These are phyloP conservation scores for Xylariaceae sp. DNA, from an alignment of 2,329 filamentous ascomycete genomes.

Conservation along the genomic window DNA sequence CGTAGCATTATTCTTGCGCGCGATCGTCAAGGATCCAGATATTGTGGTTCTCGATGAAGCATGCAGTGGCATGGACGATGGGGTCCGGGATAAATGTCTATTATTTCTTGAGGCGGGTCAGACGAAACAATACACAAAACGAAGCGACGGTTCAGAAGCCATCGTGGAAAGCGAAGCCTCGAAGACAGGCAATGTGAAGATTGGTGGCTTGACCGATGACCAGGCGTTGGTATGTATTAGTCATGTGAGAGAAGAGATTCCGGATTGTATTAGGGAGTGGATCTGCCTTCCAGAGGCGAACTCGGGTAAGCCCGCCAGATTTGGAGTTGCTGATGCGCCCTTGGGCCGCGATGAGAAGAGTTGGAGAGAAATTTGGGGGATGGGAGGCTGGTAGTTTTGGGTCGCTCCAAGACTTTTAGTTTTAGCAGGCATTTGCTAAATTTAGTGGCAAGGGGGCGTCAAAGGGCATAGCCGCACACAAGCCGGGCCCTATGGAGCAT, in stretches of 20 bases:
- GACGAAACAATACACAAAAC: constrained; percentile 49
- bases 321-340: constrained; percentile 68
- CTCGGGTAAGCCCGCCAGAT: constrained; percentile 64
- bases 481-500: no score
- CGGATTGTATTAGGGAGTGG: constrained; percentile 82
- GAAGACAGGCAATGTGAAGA: constrained; percentile 52
- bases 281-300: constrained; percentile 82
- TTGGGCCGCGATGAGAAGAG: constrained; percentile 61
- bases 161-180: constrained; percentile 56
- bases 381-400: constrained; percentile 29
- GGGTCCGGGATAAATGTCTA: constrained; percentile 84
- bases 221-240: constrained; percentile 94
- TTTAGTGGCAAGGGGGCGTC: no score
- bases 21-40: constrained; percentile 80
- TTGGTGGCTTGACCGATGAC: constrained; percentile 68
- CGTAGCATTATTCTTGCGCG: constrained; percentile 82
- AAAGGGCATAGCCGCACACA: no score
- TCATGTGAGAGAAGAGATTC: constrained; percentile 89
- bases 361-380: constrained; percentile 73
- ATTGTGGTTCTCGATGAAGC: constrained; percentile 87
- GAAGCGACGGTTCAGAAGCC: constrained; percentile 40
- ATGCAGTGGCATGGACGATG: constrained; percentile 84
- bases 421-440: no score
- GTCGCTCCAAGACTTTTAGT: neutral
- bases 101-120: constrained; percentile 76